A percentile compares a stretch with the other conserved stretches of the same genome.
Conservation (phyloP, 2,329 filamentous ascomycete genomes). For the Sporothrix brasiliensis region DNA sequence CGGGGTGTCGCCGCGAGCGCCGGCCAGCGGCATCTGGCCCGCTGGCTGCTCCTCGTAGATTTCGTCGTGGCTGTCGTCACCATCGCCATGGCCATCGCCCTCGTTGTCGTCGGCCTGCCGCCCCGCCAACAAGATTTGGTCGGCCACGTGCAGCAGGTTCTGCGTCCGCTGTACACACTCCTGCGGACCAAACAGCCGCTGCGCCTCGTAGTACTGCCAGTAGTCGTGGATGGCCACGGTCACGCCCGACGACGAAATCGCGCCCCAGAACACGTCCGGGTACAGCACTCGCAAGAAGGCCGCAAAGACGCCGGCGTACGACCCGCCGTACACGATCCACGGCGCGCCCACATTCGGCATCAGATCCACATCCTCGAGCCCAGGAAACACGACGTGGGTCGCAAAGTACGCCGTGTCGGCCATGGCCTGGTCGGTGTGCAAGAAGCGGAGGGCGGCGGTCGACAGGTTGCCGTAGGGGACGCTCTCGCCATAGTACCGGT, state of each 20-base stretch:
- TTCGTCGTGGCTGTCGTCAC: neutral
- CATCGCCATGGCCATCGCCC: slow-evolving; percentile 38
- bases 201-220: slow-evolving; percentile 64
- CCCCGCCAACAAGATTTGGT: slow-evolving; percentile 53
- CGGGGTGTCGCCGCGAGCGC: neutral
- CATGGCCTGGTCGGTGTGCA: slow-evolving; percentile 80
- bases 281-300: slow-evolving; percentile 77
- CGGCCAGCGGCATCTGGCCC: neutral
- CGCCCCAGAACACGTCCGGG: slow-evolving; percentile 75
- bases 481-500: slow-evolving; percentile 82
- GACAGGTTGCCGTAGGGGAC: slow-evolving; percentile 67
- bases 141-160: slow-evolving; percentile 55
- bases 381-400: slow-evolving; percentile 68
- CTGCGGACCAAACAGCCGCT: slow-evolving; percentile 53
- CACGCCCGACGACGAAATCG: slow-evolving; percentile 79
- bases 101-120: slow-evolving; percentile 44
- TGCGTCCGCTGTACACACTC: slow-evolving; percentile 68
- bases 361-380: slow-evolving; percentile 59
- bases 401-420: slow-evolving; percentile 84
- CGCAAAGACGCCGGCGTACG: slow-evolving; percentile 78
- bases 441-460: slow-evolving; percentile 73
- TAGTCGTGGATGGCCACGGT: slow-evolving; percentile 77
- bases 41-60: neutral
- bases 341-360: slow-evolving; percentile 52
- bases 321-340: slow-evolving; percentile 81